These are phyloP conservation scores for Penicillium aurantiogriseum DNA, from an alignment of 2,329 filamentous ascomycete species.

Conservation along the genomic window DNA sequence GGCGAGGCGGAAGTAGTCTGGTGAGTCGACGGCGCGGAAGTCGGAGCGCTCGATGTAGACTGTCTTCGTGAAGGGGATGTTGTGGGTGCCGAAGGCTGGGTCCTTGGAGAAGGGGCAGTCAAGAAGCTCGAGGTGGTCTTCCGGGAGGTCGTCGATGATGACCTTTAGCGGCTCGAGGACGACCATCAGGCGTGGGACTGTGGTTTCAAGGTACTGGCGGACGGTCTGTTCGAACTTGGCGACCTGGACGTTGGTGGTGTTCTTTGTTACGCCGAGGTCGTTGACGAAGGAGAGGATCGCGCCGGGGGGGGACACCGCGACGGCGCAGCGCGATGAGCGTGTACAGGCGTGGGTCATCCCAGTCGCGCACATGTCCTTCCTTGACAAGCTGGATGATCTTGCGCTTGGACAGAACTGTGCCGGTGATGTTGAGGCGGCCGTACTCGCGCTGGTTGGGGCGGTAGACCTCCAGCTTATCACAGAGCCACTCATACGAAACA, in stretches of 20 bases:
- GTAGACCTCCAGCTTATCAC: slow-evolving; percentile 77
- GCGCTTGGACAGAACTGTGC: slow-evolving; percentile 84
- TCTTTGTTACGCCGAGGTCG: slow-evolving; percentile 86
- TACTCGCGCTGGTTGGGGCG: slow-evolving; percentile 93
- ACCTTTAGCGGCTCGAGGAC: slow-evolving; percentile 83
- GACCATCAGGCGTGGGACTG: slow-evolving; percentile 85
- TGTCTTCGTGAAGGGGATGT: slow-evolving; percentile 67
- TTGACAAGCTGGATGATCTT: slow-evolving; percentile 77
- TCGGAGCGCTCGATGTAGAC: slow-evolving; percentile 83
- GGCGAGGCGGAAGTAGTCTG: slow-evolving; percentile 75
- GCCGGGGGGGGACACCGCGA: slow-evolving; percentile 78
- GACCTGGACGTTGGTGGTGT: slow-evolving; percentile 74
- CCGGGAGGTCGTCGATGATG: slow-evolving; percentile 73
- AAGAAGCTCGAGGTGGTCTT: slow-evolving; percentile 64
- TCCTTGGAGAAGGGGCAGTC: slow-evolving; percentile 78
- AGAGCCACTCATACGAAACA: slow-evolving; percentile 87
- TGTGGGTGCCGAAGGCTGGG: slow-evolving; percentile 54
- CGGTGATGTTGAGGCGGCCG: slow-evolving; percentile 73
- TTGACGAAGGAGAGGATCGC: slow-evolving; percentile 88
- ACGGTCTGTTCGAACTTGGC: slow-evolving; percentile 81
- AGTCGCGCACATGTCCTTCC: slow-evolving; percentile 74
- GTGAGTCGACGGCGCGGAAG: slow-evolving; percentile 70
- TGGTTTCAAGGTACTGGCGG: slow-evolving; percentile 80
- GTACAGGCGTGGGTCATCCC: slow-evolving; percentile 89
- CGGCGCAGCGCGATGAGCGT: slow-evolving; percentile 81